These are phyloP conservation scores for Thamnidium elegans DNA, from an alignment of 192 early-diverging fungal species.

Conservation along the genomic window DNA sequence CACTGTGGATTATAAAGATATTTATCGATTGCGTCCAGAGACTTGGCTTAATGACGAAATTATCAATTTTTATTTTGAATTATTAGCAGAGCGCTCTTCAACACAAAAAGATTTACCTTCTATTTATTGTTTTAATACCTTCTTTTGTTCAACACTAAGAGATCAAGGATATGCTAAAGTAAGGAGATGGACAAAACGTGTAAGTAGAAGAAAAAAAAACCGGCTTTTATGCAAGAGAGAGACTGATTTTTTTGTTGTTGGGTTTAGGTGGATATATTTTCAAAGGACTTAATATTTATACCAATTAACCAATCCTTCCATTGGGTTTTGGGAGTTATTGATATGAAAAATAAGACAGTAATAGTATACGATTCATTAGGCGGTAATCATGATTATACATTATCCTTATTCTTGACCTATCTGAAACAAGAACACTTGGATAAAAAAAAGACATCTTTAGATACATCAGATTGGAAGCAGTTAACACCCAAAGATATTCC, in stretches of 20 bases:
- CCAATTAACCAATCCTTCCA: slow-evolving; percentile 73
- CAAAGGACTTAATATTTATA: slow-evolving; percentile 72
- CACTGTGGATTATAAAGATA: slow-evolving; percentile 44
- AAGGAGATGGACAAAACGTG: slow-evolving; percentile 78
- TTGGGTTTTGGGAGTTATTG: slow-evolving; percentile 44
- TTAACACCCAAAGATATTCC: slow-evolving; percentile 71
- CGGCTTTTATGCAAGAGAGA: background rate
- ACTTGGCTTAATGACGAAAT: slow-evolving; percentile 94
- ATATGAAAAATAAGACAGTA: slow-evolving; percentile 57
- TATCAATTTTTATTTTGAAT: slow-evolving; percentile 89
- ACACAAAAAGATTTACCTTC: slow-evolving; percentile 46
- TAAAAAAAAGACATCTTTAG: slow-evolving; percentile 63
- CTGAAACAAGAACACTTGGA: slow-evolving; percentile 68
- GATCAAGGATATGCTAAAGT: slow-evolving; percentile 72
- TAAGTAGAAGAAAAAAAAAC: background rate
- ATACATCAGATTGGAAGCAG: slow-evolving; percentile 64
- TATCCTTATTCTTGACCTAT: slow-evolving; percentile 66
- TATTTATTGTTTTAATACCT: slow-evolving; percentile 88
- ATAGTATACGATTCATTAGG: slow-evolving; percentile 82
- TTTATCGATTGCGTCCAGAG: slow-evolving; percentile 67
- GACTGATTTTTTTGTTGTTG: background rate
- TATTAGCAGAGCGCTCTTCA: slow-evolving; percentile 66
- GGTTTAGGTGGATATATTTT: slow-evolving; percentile 64
- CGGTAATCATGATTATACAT: slow-evolving; percentile 54
- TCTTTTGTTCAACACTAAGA: slow-evolving; percentile 76